A percentile compares a stretch with the other conserved stretches of the same genome.
These are phyloP conservation scores for Leccinum griseonigrum DNA, from an alignment of 1,284 basidiomycete genomes.

Conservation along the genomic window DNA sequence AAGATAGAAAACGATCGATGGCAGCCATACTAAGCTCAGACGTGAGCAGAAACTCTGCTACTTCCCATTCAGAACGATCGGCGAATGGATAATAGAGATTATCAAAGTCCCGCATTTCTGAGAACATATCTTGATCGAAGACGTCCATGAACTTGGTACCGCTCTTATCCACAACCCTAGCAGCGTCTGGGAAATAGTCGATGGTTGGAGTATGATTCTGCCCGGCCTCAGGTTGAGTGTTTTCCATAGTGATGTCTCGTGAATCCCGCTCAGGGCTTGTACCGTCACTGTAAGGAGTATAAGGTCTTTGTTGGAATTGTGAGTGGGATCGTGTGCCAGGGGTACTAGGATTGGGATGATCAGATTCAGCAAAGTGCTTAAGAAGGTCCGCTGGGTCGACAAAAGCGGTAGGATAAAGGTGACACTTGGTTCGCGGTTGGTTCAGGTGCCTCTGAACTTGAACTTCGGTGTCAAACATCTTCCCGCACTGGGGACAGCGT, in stretches of 20 bases:
- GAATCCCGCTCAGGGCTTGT: neutral
- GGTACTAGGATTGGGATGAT: neutral
- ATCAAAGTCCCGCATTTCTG: neutral
- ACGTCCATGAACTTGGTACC: neutral
- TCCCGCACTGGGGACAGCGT: neutral
- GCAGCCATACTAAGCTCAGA: neutral
- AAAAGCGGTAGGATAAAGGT: neutral
- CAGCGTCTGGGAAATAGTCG: neutral
- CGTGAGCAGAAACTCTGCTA: neutral
- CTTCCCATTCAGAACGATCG: neutral
- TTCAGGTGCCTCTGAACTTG: conserved; percentile 1
- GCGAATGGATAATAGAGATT: conserved; percentile 1
- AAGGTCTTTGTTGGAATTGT: neutral
- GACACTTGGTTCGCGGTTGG: neutral
- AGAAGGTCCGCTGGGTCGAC: neutral
- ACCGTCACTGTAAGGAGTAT: neutral
- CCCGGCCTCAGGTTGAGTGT: neutral
- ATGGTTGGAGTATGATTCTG: neutral
- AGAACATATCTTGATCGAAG: neutral
- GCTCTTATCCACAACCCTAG: neutral
- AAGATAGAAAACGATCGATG: neutral
- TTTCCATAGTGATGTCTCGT: neutral
- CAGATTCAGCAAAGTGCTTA: neutral
- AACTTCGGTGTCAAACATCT: neutral
- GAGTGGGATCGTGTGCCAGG: neutral